Evolutionary conservation across 2,329 filamentous ascomycete genomes (phyloP).

Genomic region (Lecanicillium sp.): DNA sequence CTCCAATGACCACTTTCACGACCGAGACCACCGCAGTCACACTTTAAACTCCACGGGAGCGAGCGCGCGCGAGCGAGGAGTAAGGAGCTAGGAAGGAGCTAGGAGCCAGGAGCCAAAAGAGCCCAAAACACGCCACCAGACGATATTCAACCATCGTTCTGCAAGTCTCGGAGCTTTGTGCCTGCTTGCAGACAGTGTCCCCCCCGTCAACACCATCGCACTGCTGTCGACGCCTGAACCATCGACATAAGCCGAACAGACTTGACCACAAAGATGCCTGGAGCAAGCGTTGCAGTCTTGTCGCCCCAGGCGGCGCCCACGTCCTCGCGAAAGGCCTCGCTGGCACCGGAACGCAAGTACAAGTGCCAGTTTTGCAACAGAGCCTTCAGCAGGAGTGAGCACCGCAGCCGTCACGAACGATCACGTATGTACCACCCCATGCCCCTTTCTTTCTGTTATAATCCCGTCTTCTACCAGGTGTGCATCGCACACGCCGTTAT

Average conservation of each 20-base stretch:
- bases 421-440: constrained; percentile 72
- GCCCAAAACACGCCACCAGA: constrained; percentile 19
- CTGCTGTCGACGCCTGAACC: constrained; percentile 4
- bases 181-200: constrained; percentile 10
- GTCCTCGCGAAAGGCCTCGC: constrained; percentile 65
- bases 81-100: constrained; percentile 31
- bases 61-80: constrained; percentile 51
- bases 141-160: constrained; percentile 56
- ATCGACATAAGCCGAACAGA: constrained; percentile 9
- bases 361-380: constrained; percentile 98
- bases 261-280: constrained; percentile 50
- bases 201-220: constrained; percentile 7
- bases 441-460: neutral
- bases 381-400: constrained; percentile 95
- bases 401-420: constrained; percentile 92
- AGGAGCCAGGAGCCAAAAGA: constrained; percentile 18
- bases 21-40: constrained; percentile 50
- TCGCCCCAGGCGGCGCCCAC: constrained; percentile 59
- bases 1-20: constrained; percentile 46
- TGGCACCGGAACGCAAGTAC: constrained; percentile 93
- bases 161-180: constrained; percentile 17
- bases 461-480: neutral
- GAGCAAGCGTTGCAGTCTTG: constrained; percentile 58
- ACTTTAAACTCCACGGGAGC: constrained; percentile 65
- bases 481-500: no score